Conservation (phyloP, 2,329 filamentous ascomycete genomes). For the Talaromyces sp. region DNA sequence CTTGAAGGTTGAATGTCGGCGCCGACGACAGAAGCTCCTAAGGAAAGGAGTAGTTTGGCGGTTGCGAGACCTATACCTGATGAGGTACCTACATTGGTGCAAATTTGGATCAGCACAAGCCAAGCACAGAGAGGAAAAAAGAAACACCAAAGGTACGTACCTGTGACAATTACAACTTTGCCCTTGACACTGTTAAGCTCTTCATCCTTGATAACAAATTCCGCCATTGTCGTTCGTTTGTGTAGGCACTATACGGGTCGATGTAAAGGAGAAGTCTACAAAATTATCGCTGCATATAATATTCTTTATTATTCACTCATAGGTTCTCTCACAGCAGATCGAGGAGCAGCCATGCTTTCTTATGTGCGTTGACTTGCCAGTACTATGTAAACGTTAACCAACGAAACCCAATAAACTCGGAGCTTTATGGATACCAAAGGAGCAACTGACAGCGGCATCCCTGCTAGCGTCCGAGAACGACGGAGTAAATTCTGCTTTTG, state of each 20-base stretch:
- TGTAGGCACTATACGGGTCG: not conserved
- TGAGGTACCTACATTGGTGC: conserved; percentile 46
- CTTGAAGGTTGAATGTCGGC: conserved; percentile 50
- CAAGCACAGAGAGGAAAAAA: not conserved
- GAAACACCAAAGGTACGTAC: conserved; percentile 28
- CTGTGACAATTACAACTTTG: conserved; percentile 54
- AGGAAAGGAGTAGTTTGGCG: conserved; percentile 48
- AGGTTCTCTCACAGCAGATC: not conserved
- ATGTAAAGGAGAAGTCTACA: not conserved
- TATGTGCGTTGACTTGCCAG: not conserved
- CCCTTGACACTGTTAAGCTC: conserved; percentile 45
- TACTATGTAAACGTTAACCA: not conserved
- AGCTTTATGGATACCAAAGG: not conserved
- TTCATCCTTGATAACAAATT: conserved; percentile 46
- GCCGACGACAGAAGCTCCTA: conserved; percentile 55
- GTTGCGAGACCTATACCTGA: conserved; percentile 61
- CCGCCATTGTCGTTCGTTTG: conserved; percentile 35
- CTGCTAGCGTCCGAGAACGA: not conserved
- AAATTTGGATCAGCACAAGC: not conserved
- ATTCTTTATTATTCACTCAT: not conserved
- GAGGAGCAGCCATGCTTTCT: not conserved
- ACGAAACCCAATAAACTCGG: not conserved
- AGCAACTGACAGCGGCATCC: not conserved
- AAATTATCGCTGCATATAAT: not conserved
- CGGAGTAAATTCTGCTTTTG: not conserved